Evolutionary conservation across 805 yeast species (phyloP).

Genomic region (Komagataella ulmi): DNA sequence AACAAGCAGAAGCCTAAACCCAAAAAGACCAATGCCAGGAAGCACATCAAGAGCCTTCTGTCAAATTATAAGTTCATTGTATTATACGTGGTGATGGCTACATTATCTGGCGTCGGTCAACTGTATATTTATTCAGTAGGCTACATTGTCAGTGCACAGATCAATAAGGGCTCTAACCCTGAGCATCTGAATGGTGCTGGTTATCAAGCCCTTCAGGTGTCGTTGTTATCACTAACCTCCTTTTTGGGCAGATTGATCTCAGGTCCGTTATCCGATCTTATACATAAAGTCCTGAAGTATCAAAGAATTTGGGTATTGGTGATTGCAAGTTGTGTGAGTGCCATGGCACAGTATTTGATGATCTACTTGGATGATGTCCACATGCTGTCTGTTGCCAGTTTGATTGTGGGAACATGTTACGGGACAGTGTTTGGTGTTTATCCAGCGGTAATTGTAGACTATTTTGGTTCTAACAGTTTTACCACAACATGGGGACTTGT

Average conservation of each 20-base stretch:
- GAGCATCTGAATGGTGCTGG: constrained; percentile 24
- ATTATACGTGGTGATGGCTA: constrained; percentile 41
- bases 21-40: constrained; percentile 7
- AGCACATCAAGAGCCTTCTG: constrained; percentile 13
- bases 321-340: constrained; percentile 22
- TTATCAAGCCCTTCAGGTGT: constrained; percentile 59
- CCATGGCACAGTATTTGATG: constrained; percentile 23
- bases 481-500: constrained; percentile 68
- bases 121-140: constrained; percentile 66
- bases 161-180: constrained; percentile 6
- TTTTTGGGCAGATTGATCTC: constrained; percentile 52
- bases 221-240: constrained; percentile 49
- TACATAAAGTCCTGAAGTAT: constrained; percentile 33
- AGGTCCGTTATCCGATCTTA: constrained; percentile 52
- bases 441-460: constrained; percentile 66
- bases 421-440: constrained; percentile 63
- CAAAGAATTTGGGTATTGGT: constrained; percentile 59
- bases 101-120: constrained; percentile 54
- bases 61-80: constrained; percentile 26
- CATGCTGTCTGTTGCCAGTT: constrained; percentile 34
- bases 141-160: constrained; percentile 43
- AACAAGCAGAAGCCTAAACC: neutral
- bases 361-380: constrained; percentile 24
- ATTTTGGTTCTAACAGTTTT: constrained; percentile 53
- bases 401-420: constrained; percentile 48